phyloP scores from a whole-genome alignment of 2,329 filamentous ascomycete species.

The Aspergillus persii region DNA sequence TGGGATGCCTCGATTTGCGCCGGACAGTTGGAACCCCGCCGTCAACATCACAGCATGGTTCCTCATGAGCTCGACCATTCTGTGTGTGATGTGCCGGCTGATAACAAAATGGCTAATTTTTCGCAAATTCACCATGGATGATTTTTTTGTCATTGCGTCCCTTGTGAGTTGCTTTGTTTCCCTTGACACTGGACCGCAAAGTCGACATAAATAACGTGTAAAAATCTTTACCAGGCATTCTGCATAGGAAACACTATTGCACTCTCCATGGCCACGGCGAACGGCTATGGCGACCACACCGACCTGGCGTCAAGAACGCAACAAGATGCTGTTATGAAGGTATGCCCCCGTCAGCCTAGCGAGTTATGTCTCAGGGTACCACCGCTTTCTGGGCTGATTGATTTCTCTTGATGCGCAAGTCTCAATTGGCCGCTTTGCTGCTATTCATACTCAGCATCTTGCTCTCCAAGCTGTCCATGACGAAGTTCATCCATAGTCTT shows the following conservation, averaged over 20 bases:
- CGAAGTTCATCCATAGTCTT: constrained; percentile 18
- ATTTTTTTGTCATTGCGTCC: constrained; percentile 18
- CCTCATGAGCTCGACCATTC: constrained; percentile 16
- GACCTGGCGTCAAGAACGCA: constrained; percentile 8
- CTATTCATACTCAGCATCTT: constrained; percentile 19
- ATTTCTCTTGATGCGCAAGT: constrained; percentile 4
- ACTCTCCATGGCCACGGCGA: constrained; percentile 18
- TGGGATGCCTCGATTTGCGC: constrained; percentile 16
- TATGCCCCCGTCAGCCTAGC: neutral
- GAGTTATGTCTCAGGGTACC: neutral
- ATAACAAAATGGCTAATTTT: constrained; percentile 22
- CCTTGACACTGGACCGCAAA: neutral
- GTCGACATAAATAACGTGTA: neutral
- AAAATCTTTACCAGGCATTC: constrained; percentile 8
- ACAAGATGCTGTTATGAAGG: constrained; percentile 22
- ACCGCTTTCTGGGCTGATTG: neutral
- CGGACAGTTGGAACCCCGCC: constrained; percentile 18
- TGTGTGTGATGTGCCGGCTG: constrained; percentile 19
- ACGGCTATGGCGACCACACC: constrained; percentile 23
- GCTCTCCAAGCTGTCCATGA: constrained; percentile 23
- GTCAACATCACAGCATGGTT: constrained; percentile 23
- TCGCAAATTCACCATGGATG: constrained; percentile 17
- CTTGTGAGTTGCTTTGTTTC: constrained; percentile 10
- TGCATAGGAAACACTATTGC: constrained; percentile 15
- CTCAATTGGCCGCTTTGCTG: constrained; percentile 19